Evolutionary conservation across 2,329 filamentous ascomycete genomes (phyloP), one percentile per base, ranked within the genome.

Genomic region (Pseudomassariella vexata): DNA sequence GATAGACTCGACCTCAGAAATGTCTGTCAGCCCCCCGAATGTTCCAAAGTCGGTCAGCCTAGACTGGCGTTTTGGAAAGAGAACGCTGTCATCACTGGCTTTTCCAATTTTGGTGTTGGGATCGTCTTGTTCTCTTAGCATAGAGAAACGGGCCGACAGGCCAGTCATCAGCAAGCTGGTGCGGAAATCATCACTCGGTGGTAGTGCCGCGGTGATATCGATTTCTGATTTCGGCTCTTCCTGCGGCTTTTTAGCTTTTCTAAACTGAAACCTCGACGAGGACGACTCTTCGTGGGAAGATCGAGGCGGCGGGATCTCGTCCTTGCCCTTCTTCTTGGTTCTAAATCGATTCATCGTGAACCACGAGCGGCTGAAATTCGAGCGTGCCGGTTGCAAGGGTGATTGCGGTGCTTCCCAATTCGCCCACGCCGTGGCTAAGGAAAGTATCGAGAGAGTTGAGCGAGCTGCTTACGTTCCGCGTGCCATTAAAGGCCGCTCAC

Each of bases 151-250:
- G 9, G 89, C 87, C 0, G 90, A 96, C 5, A 98, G 71, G 24
- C 89, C 90, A 1, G 87, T 89, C 90, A 98, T 94, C 40, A 98
- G 69, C 37, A 98, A 65, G 66, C 92, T 96, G 4, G 92, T 98
- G 36, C 92, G 79, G 59, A 98, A 96, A 52, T 96, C 82, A 58
- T 96, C 87, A 28, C 67, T 80, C 0, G 88, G 71, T 2, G 92
- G 92, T 3, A 98, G 66, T 1, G 79, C 89, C 9, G 67, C 66
- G 3, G 78, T 57, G 9, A 96, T 65, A 49, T 96, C 82, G 28
- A 95, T 60, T 40, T 85, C 73, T 37, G 65, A 68, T 52, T 80
- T 83, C 27, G 79, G 75, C 27, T 69, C 70, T 14, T 71, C 70
- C 8, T 59, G 63, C 1, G 61, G 50, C 50, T 76, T 79, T 45